Evolutionary conservation across 2,329 filamentous ascomycete genomes (phyloP).

Genomic region (Penicillium sp.): DNA sequence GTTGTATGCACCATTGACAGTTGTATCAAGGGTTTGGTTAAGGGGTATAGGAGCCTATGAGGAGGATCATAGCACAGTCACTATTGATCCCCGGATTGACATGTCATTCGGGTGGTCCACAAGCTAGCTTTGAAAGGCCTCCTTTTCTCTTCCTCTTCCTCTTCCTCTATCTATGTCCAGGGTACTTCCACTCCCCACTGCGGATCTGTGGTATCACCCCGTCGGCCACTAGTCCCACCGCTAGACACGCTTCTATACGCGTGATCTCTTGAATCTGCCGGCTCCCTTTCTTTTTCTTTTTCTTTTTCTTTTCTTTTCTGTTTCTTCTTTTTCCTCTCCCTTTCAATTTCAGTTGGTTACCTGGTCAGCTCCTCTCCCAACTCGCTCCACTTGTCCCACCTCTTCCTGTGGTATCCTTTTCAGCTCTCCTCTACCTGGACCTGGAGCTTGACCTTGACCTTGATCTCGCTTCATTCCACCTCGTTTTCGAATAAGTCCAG

Average conservation of each 20-base stretch:
- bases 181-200: background rate
- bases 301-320: conserved; percentile 4
- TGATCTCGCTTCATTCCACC: conserved; percentile 1
- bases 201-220: conserved; percentile 10
- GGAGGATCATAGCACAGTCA: too few relatives aligned
- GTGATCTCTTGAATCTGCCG: conserved; percentile 15
- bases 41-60: too few relatives aligned
- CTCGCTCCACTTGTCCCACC: too few relatives aligned
- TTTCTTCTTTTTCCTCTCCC: background rate
- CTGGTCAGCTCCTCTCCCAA: too few relatives aligned
- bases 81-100: conserved; percentile 23
- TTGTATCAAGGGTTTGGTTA: background rate
- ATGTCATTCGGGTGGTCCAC: conserved; percentile 4
- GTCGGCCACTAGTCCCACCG: background rate
- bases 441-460: too few relatives aligned
- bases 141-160: too few relatives aligned
- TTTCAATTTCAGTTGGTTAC: too few relatives aligned
- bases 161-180: background rate
- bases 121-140: background rate
- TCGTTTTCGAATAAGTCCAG: conserved; percentile 9
- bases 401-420: too few relatives aligned
- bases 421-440: too few relatives aligned
- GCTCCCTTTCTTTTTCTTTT: conserved; percentile 9
- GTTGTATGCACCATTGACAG: background rate
- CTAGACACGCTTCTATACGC: conserved; percentile 11